Evolutionary conservation across 495 filamentous ascomycete species (phyloP), one percentile per base, ranked within the genome.

Genomic region (Aspergillus olivimuriae): DNA sequence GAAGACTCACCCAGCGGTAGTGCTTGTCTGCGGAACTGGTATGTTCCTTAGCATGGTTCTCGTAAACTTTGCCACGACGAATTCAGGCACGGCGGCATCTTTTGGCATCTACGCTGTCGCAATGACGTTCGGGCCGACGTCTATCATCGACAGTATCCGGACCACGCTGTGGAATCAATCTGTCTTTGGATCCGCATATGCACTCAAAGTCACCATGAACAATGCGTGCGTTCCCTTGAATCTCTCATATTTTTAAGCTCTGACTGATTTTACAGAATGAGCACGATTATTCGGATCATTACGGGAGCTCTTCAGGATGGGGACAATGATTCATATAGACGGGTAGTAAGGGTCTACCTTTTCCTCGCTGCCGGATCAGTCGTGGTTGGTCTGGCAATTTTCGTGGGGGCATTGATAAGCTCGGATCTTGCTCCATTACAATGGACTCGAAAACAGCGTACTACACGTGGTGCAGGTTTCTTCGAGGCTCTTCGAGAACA

Each of bases 81-180:
- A 48, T 1, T 41, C 50, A 6, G 69, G 67, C 8, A 71, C 70
- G 0, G 66, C 57, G 2, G 66, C 69, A 15, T 54, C 64, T 1
- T 74, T 74, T 30, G 70, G 61, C 4, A 65, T 70, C 21, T 72
- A 66, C 39, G 67, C 69, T 5, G 52, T 74, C 20, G 64, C 66
- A 4, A 33, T 54, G 21, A 59, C 63, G 0, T 42, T 74, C 7
- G 68, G 69, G 8, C 66, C 65, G 6, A 68, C 65, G 0, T 60
- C 63, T 1, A 61, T 71, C 44, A 71, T 71, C 28, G 68, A 72
- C 39, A 55, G 67, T 33, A 70, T 71, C 19, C 62, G 68, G 14
- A 71, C 68, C 4, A 60, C 58, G 2, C 48, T 71, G 10, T 71
- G 63, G 61, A 56, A 74, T 23, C 67, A 71, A 38, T 65, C 61